phyloP scores from a whole-genome alignment of 768 basidiomycete genomes.

The Tulasnella sp. region DNA sequence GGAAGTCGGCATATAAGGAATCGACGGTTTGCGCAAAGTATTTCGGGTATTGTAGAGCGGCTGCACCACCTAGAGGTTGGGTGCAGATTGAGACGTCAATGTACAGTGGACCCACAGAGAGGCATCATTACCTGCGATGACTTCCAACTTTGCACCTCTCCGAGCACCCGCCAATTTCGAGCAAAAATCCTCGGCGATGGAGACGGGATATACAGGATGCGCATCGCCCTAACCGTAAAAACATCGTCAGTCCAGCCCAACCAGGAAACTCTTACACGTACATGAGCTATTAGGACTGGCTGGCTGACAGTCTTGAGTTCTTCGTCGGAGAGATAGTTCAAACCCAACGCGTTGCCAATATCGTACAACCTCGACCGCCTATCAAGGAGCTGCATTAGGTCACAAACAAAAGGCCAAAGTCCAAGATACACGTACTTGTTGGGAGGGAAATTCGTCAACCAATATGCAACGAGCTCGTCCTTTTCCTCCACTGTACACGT shows the following conservation, averaged over 20 bases:
- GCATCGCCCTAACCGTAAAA: background rate
- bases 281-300: background rate
- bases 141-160: background rate
- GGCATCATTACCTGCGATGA: background rate
- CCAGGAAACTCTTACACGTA: background rate
- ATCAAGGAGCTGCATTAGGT: no score
- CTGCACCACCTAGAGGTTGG: background rate
- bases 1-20: background rate
- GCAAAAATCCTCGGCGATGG: background rate
- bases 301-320: background rate
- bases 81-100: background rate
- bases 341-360: background rate
- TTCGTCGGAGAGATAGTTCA: background rate
- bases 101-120: background rate
- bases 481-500: conserved; percentile 32
- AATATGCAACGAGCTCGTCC: conserved; percentile 59
- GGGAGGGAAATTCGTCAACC: conserved; percentile 26
- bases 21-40: background rate
- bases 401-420: background rate
- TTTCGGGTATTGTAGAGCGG: background rate
- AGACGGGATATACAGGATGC: background rate
- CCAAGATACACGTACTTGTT: background rate
- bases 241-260: background rate
- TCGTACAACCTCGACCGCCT: background rate
- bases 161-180: background rate